Conservation (phyloP, 495 filamentous ascomycete species). For the Aspergillus steynii region DNA sequence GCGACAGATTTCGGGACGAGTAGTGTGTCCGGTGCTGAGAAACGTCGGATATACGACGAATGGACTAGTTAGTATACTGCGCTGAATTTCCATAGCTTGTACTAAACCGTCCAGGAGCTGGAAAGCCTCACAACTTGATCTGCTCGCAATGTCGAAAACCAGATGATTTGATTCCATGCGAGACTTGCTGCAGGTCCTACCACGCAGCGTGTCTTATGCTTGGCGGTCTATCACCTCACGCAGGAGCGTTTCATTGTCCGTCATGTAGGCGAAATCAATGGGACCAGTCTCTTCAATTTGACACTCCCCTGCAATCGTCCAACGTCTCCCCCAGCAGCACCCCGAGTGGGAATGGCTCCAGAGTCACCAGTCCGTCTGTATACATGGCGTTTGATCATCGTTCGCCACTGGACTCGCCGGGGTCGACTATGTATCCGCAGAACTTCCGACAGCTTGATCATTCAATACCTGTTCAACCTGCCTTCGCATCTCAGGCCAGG, state of each 20-base stretch:
- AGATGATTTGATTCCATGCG: constrained; percentile 29
- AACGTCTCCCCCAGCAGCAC: constrained; percentile 17
- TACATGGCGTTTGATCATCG: background rate
- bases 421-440: constrained; percentile 1
- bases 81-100: background rate
- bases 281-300: constrained; percentile 22
- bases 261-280: constrained; percentile 27
- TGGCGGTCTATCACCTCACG: background rate
- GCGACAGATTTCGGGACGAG: background rate
- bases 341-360: constrained; percentile 5
- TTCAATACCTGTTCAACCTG: background rate
- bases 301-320: background rate
- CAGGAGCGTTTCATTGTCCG: constrained; percentile 25
- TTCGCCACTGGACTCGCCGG: too few relatives aligned
- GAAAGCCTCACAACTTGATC: constrained; percentile 34
- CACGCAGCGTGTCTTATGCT: constrained; percentile 30
- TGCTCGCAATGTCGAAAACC: constrained; percentile 33
- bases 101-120: constrained; percentile 19
- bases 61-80: constrained; percentile 26
- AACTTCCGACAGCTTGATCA: background rate
- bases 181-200: constrained; percentile 38
- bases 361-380: constrained; percentile 7
- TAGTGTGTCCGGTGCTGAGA: constrained; percentile 19
- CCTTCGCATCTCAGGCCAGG: constrained; percentile 13
- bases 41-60: constrained; percentile 31